Base-by-base conservation (phyloP, 2,329 filamentous ascomycete genomes). In the Colletotrichum sp. region DNA sequence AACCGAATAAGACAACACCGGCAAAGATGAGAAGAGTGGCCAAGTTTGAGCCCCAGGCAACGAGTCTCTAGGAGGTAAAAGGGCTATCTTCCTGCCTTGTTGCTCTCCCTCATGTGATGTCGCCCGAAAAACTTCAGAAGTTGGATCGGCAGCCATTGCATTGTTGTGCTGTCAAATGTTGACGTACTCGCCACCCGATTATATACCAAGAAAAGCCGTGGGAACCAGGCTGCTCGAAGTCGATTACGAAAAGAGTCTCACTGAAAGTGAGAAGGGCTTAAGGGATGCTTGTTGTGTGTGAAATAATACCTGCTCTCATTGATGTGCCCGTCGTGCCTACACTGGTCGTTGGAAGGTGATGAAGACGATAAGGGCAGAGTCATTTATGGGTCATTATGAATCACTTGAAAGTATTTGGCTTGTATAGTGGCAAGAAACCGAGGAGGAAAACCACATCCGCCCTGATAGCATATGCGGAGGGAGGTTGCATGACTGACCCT, bases 301-400 rank as follows among this genome's bases (percentile, higher is more conserved):
- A 7, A 16, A 39, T 16, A 7, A 18, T 39, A 32, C 32, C 15
- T 18, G 36, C 39, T 6, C 39, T n/a, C 18, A 12, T 3, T 52
- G 44, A 21, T 52, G n/a, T 1, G 18, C 12, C 3, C 39, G 7
- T 49, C 1, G 39, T 12, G 39, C n/a, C n/a, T 52, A 21, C 44
- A 2, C 4, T 21, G 10, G 12, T 52, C 10, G n/a, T 52, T 21
- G 12, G n/a, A 52, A 13, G n/a, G 6, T 21, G n/a, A 4, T 52
- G 44, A 52, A 21, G 44, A 52, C n/a, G n/a, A 49, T 2, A 52
- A 21, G n/a, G n/a, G n/a, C n/a, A 52, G n/a, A 21, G 10, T 49
- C 6, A 3, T 12, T 5, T n/a, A n/a, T 2, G 0, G 9, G 39
- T 6, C 39, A 1, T 49, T 1, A 7, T 49, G 39, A 49, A 52